These are phyloP conservation scores for Ascochyta pisi DNA, from an alignment of 2,329 filamentous ascomycete species.

Conservation along the genomic window DNA sequence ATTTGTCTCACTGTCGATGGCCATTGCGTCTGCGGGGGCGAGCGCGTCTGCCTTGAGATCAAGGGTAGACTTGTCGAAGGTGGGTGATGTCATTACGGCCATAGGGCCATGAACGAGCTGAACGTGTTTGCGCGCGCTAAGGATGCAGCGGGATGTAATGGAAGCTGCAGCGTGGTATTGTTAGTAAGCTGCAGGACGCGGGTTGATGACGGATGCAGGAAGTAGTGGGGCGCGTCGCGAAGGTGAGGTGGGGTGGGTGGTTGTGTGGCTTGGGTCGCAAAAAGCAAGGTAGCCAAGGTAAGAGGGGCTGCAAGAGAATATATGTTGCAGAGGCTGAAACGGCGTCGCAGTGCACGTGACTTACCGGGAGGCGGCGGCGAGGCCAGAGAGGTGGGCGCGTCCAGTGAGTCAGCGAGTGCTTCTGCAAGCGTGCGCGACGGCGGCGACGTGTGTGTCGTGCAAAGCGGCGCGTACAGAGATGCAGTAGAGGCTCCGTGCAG, in stretches of 20 bases:
- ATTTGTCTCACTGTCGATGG: constrained; percentile 62
- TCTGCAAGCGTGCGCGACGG: constrained; percentile 23
- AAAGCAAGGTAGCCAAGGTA: constrained; percentile 13
- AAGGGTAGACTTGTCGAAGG: constrained; percentile 46
- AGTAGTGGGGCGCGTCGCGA: constrained; percentile 15
- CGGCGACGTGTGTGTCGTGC: constrained; percentile 36
- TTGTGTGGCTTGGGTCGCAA: constrained; percentile 29
- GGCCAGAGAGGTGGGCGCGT: constrained; percentile 23
- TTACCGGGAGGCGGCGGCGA: constrained; percentile 42
- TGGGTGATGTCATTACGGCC: constrained; percentile 51
- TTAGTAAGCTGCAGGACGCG: constrained; percentile 31
- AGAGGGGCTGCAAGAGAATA: constrained; percentile 33
- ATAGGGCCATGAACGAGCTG: constrained; percentile 46
- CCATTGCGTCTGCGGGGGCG: constrained; percentile 58
- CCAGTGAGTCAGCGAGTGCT: constrained; percentile 37
- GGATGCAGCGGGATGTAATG: constrained; percentile 17
- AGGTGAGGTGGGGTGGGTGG: constrained; percentile 18
- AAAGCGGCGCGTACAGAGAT: constrained; percentile 26
- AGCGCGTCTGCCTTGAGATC: constrained; percentile 61
- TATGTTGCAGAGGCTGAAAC: constrained; percentile 40
- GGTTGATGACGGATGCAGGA: constrained; percentile 16
- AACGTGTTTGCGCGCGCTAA: constrained; percentile 31
- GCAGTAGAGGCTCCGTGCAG: constrained; percentile 29
- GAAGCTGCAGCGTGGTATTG: constrained; percentile 19
- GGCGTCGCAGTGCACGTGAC: constrained; percentile 37